Evolutionary conservation across 805 yeast genomes (phyloP), one percentile per base, ranked within the genome.

Genomic region (Candida boidinii): DNA sequence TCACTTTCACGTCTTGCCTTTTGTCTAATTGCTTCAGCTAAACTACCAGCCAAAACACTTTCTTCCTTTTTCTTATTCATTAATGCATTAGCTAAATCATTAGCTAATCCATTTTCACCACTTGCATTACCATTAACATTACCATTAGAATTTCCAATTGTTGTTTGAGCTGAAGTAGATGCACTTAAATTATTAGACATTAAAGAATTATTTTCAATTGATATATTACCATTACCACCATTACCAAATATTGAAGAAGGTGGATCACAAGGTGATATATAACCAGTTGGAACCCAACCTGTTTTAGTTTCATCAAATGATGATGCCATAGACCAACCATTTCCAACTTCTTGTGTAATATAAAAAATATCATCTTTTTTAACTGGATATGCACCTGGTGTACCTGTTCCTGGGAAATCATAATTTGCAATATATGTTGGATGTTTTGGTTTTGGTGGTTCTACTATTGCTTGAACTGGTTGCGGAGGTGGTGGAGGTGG

Each of bases 241-340:
- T 49, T 35, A 1, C 49, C 28, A 1, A 47, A 43, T 3, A 50
- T 49, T 11, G 53, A 56, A 0, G 63, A 56, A 23, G 79, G 74
- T 10, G 72, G 68, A 4, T 57, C 71, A 42, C 72, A 70, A 39
- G 73, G 75, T 15, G 66, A 76, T 49, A 90, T 75, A 53, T 88
- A 92, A n/a, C 88, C 83, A 16, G 92, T 80, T 11, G 99, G 99
- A 10, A 92, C 90, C 98, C 98, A 92, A 5, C 99, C 99, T 54
- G 87, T 92, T 36, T 64, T 71, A 1, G 79, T 51, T 26, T 83
- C 92, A 48, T 81, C 88, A 39, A 79, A 54, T 22, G 75, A 66
- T 53, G 81, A 82, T 8, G 87, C 96, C 37, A 92, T 66, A 46
- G 95, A 90, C 99, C 99, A 92, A 13, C 96, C 95, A 40, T 84